Conservation (phyloP, 2,329 filamentous ascomycete genomes). For the Sphaerulina vaccinii region DNA sequence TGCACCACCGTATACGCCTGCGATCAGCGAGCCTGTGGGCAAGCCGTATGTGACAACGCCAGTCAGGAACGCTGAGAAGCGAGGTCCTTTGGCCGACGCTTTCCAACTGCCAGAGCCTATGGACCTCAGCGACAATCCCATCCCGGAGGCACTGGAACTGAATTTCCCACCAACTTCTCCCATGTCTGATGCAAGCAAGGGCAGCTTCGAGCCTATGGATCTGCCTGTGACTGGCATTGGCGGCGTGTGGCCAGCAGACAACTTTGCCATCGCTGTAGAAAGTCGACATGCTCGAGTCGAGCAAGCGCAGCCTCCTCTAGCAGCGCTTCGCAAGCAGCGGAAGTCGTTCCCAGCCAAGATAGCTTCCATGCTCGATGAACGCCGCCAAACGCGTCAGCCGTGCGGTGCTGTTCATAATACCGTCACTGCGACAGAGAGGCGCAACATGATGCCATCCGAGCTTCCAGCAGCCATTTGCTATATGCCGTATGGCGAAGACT, state of each 20-base stretch:
- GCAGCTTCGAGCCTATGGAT: conserved; percentile 34
- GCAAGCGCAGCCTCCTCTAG: conserved; percentile 13
- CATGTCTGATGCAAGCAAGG: conserved; percentile 11
- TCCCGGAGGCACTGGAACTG: conserved; percentile 38
- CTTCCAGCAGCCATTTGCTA: conserved; percentile 47
- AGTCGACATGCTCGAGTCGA: conserved; percentile 29
- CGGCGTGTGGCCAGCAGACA: conserved; percentile 58
- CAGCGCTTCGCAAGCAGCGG: conserved; percentile 23
- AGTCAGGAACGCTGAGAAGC: conserved; percentile 29
- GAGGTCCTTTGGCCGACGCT: conserved; percentile 34
- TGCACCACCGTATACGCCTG: conserved; percentile 27
- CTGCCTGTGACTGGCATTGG: conserved; percentile 57
- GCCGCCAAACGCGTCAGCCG: conserved; percentile 10
- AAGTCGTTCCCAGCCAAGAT: conserved; percentile 34
- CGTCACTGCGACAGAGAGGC: conserved; percentile 64
- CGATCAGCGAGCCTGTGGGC: conserved; percentile 24
- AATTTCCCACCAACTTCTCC: conserved; percentile 40
- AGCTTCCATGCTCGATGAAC: conserved; percentile 34
- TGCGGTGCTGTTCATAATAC: conserved; percentile 60
- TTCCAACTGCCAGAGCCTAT: conserved; percentile 35
- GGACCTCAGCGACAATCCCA: conserved; percentile 40
- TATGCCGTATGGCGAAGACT: conserved; percentile 41
- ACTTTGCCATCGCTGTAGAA: conserved; percentile 54
- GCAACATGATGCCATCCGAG: conserved; percentile 55
- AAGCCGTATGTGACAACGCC: conserved; percentile 1